These are phyloP conservation scores for Tetrahymena thermophila DNA, from an alignment of 73 alveolate genomes.

Conservation along the genomic window DNA sequence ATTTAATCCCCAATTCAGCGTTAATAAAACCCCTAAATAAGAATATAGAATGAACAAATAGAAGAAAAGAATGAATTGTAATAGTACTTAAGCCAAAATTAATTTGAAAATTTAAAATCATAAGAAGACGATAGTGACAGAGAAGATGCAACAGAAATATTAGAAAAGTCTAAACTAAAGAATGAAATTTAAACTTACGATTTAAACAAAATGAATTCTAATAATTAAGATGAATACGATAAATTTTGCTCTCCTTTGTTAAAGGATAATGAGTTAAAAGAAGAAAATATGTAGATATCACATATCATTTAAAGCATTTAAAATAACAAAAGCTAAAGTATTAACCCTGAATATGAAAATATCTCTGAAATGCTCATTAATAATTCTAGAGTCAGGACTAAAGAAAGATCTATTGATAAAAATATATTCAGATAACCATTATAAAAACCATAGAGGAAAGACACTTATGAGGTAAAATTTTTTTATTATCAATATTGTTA, in stretches of 20 bases:
- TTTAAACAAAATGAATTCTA: neutral
- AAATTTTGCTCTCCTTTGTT: neutral
- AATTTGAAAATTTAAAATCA: neutral
- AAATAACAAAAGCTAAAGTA: neutral
- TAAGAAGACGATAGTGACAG: neutral
- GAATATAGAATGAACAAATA: too few relatives aligned
- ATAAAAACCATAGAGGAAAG: neutral
- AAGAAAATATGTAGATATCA: neutral
- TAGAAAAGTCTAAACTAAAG: neutral
- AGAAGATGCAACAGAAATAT: neutral
- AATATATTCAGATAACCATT: neutral
- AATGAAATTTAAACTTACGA: neutral
- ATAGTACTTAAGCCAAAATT: neutral
- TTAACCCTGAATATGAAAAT: neutral
- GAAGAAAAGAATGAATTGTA: too few relatives aligned
- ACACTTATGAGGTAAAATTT: neutral
- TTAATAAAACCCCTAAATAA: too few relatives aligned
- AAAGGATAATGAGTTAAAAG: neutral
- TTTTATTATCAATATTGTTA: neutral
- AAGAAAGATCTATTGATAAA: neutral
- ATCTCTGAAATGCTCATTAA: neutral
- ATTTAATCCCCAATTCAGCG: neutral
- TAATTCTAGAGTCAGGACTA: neutral
- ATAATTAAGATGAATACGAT: neutral
- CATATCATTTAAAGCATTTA: neutral